These are phyloP conservation scores for Microbotryum lychnidis-dioicae DNA, from an alignment of 1,284 basidiomycete genomes.

Conservation along the genomic window DNA sequence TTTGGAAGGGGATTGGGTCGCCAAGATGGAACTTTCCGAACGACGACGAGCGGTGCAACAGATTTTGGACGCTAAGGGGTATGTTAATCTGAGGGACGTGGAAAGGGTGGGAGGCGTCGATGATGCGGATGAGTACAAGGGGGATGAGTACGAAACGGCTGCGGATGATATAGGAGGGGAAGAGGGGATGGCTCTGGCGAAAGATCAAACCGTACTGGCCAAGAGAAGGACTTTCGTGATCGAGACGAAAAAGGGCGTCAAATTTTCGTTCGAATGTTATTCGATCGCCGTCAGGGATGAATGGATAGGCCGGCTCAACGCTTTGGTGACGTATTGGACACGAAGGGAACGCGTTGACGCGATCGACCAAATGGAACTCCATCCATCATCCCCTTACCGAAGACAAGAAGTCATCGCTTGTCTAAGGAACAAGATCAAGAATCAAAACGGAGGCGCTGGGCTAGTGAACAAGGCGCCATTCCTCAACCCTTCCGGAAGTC, in stretches of 20 bases:
- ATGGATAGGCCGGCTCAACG: slow-evolving; percentile 28
- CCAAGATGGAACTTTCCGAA: slow-evolving; percentile 13
- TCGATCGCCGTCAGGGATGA: slow-evolving; percentile 28
- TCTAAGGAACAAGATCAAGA: not conserved
- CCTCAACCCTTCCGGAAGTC: no score
- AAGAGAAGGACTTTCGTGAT: slow-evolving; percentile 17
- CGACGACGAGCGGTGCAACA: slow-evolving; percentile 15
- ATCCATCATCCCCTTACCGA: not conserved
- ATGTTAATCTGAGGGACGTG: slow-evolving; percentile 28
- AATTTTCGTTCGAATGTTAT: slow-evolving; percentile 26
- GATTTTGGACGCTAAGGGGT: slow-evolving; percentile 23
- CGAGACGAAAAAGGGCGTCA: slow-evolving; percentile 7
- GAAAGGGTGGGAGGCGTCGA: slow-evolving; percentile 12
- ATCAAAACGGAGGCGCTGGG: no score
- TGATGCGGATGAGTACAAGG: slow-evolving; percentile 2
- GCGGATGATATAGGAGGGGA: slow-evolving; percentile 10
- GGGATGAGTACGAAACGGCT: not conserved
- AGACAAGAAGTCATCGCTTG: not conserved
- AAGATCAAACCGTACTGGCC: slow-evolving; percentile 8
- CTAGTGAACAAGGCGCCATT: no score
- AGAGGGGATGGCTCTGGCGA: slow-evolving; percentile 8
- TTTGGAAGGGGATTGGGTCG: slow-evolving; percentile 5
- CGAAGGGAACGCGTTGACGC: slow-evolving; percentile 30
- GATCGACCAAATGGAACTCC: slow-evolving; percentile 24
- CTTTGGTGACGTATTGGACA: slow-evolving; percentile 29